A percentile compares a stretch with the other conserved stretches of the same genome.
Conservation (phyloP, 108 stramenopile species). For the Cyclotella cryptica region DNA sequence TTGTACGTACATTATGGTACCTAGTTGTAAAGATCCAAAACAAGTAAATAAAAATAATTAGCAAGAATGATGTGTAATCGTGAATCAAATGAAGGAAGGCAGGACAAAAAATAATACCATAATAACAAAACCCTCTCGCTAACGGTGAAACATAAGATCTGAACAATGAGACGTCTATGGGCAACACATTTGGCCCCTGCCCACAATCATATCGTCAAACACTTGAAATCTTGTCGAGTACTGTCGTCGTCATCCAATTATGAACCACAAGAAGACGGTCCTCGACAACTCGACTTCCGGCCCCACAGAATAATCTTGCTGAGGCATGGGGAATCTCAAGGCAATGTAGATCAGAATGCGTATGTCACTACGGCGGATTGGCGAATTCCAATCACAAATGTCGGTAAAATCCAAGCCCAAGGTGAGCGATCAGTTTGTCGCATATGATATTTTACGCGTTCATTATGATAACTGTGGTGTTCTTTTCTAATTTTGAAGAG, state of each 20-base stretch:
- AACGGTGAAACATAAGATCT: neutral
- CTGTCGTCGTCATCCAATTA: neutral
- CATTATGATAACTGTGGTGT: conserved; percentile 63
- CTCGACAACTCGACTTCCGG: conserved; percentile 6
- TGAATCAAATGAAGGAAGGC: no score
- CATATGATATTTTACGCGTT: conserved; percentile 51
- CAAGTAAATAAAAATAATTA: no score
- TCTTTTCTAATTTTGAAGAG: conserved; percentile 39
- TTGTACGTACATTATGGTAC: no score
- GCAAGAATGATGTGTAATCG: no score
- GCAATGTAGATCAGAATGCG: conserved; percentile 75
- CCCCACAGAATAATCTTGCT: conserved; percentile 67
- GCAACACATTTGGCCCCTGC: no score
- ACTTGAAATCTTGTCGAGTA: neutral
- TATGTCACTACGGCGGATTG: conserved; percentile 76
- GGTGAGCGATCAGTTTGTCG: conserved; percentile 47
- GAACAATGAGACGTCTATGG: neutral
- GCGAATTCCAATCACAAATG: conserved; percentile 67
- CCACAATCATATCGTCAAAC: neutral
- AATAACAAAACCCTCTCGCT: neutral
- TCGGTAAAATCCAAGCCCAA: conserved; percentile 39
- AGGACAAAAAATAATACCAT: neutral
- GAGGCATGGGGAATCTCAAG: conserved; percentile 77
- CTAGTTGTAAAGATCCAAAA: no score
- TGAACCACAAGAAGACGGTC: neutral